Conservation (phyloP, 2,329 filamentous ascomycete genomes). For the Fusarium sp. region DNA sequence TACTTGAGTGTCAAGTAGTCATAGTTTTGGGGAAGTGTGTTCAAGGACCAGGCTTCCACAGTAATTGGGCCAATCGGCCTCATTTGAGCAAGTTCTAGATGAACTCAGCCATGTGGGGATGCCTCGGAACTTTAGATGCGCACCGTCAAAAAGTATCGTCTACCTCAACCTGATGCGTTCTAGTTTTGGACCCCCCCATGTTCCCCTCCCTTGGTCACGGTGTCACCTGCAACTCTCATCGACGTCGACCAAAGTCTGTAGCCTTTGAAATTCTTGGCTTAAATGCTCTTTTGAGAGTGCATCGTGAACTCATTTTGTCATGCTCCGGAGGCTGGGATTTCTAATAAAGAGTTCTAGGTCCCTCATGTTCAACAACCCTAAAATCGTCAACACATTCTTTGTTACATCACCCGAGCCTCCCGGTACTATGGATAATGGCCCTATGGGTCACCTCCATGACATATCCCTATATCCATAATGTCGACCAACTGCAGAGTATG, state of each 20-base stretch:
- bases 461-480: conserved; percentile 40
- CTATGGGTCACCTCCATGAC: conserved; percentile 35
- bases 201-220: conserved; percentile 37
- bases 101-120: conserved; percentile 35
- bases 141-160: conserved; percentile 23
- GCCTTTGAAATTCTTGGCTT: conserved; percentile 23
- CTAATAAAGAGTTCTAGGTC: conserved; percentile 22
- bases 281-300: background rate
- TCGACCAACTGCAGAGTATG: conserved; percentile 36
- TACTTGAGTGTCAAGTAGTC: conserved; percentile 27
- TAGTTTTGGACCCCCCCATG: conserved; percentile 26
- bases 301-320: background rate
- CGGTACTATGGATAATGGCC: conserved; percentile 17
- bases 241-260: conserved; percentile 43
- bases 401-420: conserved; percentile 35
- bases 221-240: conserved; percentile 49
- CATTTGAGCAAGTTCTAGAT: conserved; percentile 11
- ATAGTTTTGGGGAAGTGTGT: conserved; percentile 34
- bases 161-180: conserved; percentile 30
- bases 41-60: background rate
- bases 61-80: conserved; percentile 22
- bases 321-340: background rate
- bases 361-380: conserved; percentile 23
- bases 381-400: conserved; percentile 33
- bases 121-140: conserved; percentile 39